Evolutionary conservation across 2,329 filamentous ascomycete species (phyloP).

Genomic region (Colletotrichum cereale): DNA sequence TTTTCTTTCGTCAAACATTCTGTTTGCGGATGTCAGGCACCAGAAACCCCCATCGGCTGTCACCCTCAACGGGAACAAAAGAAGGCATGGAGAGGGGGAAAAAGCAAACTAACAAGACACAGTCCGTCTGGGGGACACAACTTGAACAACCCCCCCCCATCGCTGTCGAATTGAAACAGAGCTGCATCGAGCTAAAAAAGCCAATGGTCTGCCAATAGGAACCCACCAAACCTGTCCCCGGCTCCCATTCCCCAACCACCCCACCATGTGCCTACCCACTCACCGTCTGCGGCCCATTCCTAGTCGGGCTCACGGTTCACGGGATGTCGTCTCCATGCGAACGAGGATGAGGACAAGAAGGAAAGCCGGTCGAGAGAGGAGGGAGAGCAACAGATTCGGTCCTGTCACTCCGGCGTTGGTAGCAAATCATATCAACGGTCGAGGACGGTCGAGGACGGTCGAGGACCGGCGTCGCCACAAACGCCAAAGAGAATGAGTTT

Average conservation of each 20-base stretch:
- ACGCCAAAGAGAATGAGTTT: conserved; percentile 24
- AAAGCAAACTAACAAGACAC: conserved; percentile 9
- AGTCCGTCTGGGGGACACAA: conserved; percentile 23
- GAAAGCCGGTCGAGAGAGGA: neutral
- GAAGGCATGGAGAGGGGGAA: neutral
- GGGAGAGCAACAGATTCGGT: conserved; percentile 4
- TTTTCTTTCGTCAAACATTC: neutral
- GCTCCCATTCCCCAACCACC: conserved; percentile 26
- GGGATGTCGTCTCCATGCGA: conserved; percentile 28
- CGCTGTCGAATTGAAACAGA: conserved; percentile 33
- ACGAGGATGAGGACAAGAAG: conserved; percentile 6
- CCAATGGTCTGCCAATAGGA: conserved; percentile 28
- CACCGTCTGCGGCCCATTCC: conserved; percentile 30
- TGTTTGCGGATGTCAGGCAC: conserved; percentile 31
- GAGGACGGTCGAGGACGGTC: neutral
- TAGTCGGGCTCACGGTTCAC: conserved; percentile 23
- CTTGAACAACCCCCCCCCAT: conserved; percentile 15
- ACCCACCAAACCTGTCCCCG: conserved; percentile 26
- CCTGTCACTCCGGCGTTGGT: conserved; percentile 13
- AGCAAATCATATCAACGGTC: conserved; percentile 19
- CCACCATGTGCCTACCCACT: conserved; percentile 27
- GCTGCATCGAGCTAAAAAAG: conserved; percentile 27
- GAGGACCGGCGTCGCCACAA: conserved; percentile 3
- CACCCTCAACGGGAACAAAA: neutral
- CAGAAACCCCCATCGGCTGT: neutral